phyloP scores from a whole-genome alignment of 805 yeast genomes.

The Zygosaccharomyces pseudorouxii region DNA sequence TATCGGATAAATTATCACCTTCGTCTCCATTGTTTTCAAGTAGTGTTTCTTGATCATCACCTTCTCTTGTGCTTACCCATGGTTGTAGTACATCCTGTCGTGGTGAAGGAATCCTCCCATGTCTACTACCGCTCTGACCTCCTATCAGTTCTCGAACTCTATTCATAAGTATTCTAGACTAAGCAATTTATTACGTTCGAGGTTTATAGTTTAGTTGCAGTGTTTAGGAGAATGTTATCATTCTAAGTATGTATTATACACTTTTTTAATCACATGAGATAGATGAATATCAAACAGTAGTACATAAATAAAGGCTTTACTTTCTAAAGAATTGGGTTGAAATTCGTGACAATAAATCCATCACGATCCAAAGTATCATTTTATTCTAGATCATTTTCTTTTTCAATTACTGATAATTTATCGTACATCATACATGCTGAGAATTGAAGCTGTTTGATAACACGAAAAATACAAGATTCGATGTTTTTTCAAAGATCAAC shows the following conservation, averaged over 20 bases:
- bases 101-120: background rate
- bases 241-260: background rate
- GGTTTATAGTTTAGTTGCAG: background rate
- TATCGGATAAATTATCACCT: slow-evolving; percentile 13
- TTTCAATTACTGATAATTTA: background rate
- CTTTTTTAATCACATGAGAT: background rate
- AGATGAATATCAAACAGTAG: too few species aligned
- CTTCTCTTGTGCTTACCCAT: background rate
- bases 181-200: background rate
- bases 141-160: slow-evolving; percentile 13
- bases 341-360: background rate
- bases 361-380: background rate
- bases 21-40: slow-evolving; percentile 6
- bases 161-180: slow-evolving; percentile 6
- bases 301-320: background rate
- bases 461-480: slow-evolving; percentile 1
- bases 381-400: background rate
- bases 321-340: background rate
- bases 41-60: slow-evolving; percentile 20
- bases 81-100: background rate
- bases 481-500: slow-evolving; percentile 4
- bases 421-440: slow-evolving; percentile 1
- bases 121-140: slow-evolving; percentile 1
- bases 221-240: background rate
- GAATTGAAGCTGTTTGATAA: background rate